A percentile compares a stretch with the other conserved stretches of the same genome.
Evolutionary conservation across 768 basidiomycete genomes (phyloP).

Genomic region (Scleroderma citrinum): DNA sequence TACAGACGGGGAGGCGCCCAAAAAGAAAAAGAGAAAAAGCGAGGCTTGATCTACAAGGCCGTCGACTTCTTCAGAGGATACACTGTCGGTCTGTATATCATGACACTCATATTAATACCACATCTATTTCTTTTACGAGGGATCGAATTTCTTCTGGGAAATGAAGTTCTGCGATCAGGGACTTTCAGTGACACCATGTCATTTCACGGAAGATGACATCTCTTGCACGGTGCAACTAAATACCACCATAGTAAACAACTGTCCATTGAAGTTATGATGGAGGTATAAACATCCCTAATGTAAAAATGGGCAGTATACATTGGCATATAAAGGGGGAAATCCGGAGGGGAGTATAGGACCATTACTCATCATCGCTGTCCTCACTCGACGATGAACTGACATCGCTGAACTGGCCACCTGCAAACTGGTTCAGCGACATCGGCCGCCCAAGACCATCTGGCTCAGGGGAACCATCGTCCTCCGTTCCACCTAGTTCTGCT

Average conservation of each 20-base stretch:
- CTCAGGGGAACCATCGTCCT: conserved; percentile 44
- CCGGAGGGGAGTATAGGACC: not conserved
- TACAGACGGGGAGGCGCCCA: conserved; percentile 38
- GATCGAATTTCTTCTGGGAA: too few relatives aligned
- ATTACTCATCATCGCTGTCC: conserved; percentile 45
- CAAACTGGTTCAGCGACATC: conserved; percentile 47
- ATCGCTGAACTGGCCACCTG: conserved; percentile 37
- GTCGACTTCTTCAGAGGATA: conserved; percentile 7
- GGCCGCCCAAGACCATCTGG: conserved; percentile 30
- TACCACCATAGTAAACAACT: too few relatives aligned
- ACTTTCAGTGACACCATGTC: too few relatives aligned
- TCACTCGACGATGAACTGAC: conserved; percentile 51
- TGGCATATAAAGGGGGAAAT: too few relatives aligned
- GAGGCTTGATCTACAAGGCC: conserved; percentile 26
- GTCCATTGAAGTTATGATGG: too few relatives aligned
- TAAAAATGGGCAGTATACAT: not conserved
- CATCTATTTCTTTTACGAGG: not conserved
- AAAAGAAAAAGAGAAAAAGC: conserved; percentile 38
- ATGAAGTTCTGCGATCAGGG: too few relatives aligned
- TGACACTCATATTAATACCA: conserved; percentile 1
- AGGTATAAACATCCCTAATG: too few relatives aligned
- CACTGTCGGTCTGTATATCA: conserved; percentile 2
- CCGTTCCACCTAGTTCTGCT: conserved; percentile 32
- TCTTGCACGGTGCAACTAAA: too few relatives aligned
- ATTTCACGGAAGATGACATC: too few relatives aligned